These are phyloP conservation scores for Myxozyma melibiosi DNA, from an alignment of 805 yeast genomes.

Conservation along the genomic window DNA sequence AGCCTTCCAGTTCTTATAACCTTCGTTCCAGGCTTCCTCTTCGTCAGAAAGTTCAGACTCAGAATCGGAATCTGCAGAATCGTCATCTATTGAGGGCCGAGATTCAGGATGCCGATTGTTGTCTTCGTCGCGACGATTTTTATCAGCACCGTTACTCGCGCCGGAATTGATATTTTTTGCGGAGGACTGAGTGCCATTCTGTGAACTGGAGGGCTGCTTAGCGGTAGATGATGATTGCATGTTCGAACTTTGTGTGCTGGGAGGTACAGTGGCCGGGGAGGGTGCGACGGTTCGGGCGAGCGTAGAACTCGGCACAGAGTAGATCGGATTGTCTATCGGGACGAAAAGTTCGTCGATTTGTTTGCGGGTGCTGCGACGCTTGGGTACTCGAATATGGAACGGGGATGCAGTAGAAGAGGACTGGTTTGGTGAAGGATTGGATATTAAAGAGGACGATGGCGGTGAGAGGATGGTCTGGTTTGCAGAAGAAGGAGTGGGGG, in stretches of 20 bases:
- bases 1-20: slow-evolving; percentile 66
- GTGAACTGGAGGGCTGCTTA: neutral
- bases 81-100: neutral
- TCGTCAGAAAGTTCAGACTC: slow-evolving; percentile 33
- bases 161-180: neutral
- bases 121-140: neutral
- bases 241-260: too few species aligned
- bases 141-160: neutral
- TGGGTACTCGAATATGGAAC: slow-evolving; percentile 15
- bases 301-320: neutral
- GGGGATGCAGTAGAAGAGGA: slow-evolving; percentile 12
- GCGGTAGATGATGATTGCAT: neutral
- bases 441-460: neutral
- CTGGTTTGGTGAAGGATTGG: neutral
- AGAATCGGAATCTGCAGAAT: slow-evolving; percentile 6
- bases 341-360: slow-evolving; percentile 20
- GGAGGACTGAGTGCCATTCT: neutral
- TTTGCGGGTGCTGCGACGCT: slow-evolving; percentile 15
- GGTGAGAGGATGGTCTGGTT: neutral
- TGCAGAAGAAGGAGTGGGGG: neutral
- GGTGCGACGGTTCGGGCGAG: neutral
- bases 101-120: neutral
- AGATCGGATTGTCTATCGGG: neutral
- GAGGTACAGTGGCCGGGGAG: too few species aligned
- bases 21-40: slow-evolving; percentile 52